Conservation (phyloP, 2,329 filamentous ascomycete genomes). For the Coniella vitis region DNA sequence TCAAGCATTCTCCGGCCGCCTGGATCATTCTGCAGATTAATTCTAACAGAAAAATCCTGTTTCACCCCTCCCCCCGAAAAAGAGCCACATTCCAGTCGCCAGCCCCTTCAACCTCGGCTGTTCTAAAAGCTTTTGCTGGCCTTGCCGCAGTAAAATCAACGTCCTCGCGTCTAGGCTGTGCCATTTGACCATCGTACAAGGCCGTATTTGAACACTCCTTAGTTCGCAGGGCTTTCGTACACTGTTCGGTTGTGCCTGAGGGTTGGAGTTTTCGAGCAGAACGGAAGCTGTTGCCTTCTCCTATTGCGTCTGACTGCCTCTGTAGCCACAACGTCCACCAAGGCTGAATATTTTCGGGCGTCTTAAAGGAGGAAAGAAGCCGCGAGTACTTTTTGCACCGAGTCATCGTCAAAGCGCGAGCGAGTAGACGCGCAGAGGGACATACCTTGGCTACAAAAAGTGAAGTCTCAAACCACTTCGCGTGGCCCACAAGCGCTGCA, state of each 20-base stretch:
- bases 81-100: not conserved
- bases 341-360: not conserved
- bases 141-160: constrained; percentile 5
- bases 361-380: not conserved
- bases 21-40: not conserved
- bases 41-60: not conserved
- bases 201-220: constrained; percentile 8
- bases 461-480: constrained; percentile 1
- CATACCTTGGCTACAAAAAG: constrained; percentile 8
- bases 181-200: constrained; percentile 2
- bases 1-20: constrained; percentile 2
- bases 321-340: constrained; percentile 8
- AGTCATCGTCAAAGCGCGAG: constrained; percentile 5
- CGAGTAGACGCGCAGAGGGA: not conserved
- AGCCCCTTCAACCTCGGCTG: not conserved
- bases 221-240: constrained; percentile 1
- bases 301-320: constrained; percentile 9
- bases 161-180: constrained; percentile 5
- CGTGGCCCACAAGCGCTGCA: constrained; percentile 4
- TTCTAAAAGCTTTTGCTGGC: constrained; percentile 5
- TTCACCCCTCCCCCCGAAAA: not conserved
- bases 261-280: constrained; percentile 2
- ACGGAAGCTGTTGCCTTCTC: constrained; percentile 2
- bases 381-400: not conserved
- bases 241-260: not conserved